These are phyloP conservation scores for Picochlorum sp. DNA, from an alignment of 139 green algal species.

Conservation along the genomic window DNA sequence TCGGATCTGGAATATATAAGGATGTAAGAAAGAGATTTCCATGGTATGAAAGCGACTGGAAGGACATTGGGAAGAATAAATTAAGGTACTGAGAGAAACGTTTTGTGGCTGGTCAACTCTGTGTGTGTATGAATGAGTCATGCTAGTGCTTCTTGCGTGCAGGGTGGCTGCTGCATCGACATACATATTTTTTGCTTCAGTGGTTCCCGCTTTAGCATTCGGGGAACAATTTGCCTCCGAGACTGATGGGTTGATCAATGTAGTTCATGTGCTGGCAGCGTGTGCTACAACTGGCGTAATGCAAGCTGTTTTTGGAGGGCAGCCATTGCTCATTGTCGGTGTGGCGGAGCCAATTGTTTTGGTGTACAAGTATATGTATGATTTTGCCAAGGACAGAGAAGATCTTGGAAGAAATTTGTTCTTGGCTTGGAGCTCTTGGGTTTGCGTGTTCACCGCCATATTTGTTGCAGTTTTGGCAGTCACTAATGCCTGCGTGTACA, in stretches of 20 bases:
- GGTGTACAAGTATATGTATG: constrained; percentile 70
- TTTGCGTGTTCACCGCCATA: constrained; percentile 60
- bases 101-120: no score
- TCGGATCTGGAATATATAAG: not conserved
- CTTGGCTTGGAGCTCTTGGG: constrained; percentile 61
- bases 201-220: constrained; percentile 78
- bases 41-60: constrained; percentile 4
- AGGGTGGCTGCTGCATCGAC: constrained; percentile 67
- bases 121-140: no score
- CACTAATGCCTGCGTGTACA: constrained; percentile 36
- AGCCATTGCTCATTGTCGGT: constrained; percentile 88
- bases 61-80: constrained; percentile 2
- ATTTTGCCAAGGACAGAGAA: constrained; percentile 34
- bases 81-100: not conserved
- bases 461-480: constrained; percentile 55
- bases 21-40: constrained; percentile 4
- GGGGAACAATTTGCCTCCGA: constrained; percentile 60
- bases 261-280: constrained; percentile 48
- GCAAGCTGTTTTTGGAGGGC: constrained; percentile 70
- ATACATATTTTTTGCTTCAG: constrained; percentile 79
- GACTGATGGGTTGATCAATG: constrained; percentile 12
- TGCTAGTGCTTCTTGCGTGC: not conserved
- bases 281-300: constrained; percentile 60
- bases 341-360: constrained; percentile 83
- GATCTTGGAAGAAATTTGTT: constrained; percentile 37